Evolutionary conservation across 257 asterid genomes (phyloP).

Genomic region (Solanum chilense): DNA sequence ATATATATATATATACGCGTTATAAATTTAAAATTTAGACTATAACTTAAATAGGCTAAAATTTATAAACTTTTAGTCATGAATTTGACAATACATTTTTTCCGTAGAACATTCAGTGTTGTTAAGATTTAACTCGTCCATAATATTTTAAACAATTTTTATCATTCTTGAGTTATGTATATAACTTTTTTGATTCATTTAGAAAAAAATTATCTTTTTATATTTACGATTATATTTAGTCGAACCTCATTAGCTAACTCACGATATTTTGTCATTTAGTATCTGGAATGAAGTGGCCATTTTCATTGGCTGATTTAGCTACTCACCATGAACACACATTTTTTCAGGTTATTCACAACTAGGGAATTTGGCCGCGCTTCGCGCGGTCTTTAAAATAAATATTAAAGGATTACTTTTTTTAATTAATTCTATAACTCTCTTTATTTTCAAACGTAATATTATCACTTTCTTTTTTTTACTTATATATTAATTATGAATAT

Average conservation of each 20-base stretch:
- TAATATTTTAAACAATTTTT: not conserved
- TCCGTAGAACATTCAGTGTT: accelerated
- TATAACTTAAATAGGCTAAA: too few relatives aligned
- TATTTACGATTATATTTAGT: not conserved
- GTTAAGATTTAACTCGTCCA: not conserved
- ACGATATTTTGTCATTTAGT: not conserved
- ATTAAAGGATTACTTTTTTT: too few relatives aligned
- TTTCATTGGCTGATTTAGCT: not conserved
- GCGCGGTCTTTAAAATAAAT: too few relatives aligned
- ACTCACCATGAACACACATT: not conserved
- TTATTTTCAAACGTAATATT: too few relatives aligned
- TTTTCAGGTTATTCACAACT: not conserved
- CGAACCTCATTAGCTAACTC: not conserved
- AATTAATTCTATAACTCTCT: too few relatives aligned
- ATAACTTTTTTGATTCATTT: not conserved
- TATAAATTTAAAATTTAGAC: too few relatives aligned
- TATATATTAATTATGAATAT: too few relatives aligned
- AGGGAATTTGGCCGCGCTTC: too few relatives aligned
- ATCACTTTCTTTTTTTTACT: too few relatives aligned
- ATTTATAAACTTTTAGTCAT: too few relatives aligned
- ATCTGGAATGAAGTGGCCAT: conserved; percentile 1
- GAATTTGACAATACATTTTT: too few relatives aligned
- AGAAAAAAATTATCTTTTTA: not conserved
- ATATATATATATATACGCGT: too few relatives aligned
- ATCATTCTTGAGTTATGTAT: not conserved